Base-by-base conservation (phyloP, 1,139 yeast genomes). In the Yarrowia galli region DNA sequence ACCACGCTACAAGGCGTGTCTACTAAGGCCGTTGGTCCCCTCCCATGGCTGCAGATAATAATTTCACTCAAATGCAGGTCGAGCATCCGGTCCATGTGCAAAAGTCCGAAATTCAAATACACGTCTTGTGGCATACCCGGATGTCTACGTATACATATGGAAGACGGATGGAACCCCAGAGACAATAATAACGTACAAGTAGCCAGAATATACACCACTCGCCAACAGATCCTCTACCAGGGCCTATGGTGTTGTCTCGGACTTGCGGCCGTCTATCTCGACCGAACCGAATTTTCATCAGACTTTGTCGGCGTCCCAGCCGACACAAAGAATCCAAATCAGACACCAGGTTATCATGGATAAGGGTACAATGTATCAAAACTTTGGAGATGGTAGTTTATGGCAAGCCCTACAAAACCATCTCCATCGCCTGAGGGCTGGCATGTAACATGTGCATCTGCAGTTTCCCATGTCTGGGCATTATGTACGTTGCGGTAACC, bases 61-160 rank as follows among this genome's bases (percentile, higher is more conserved):
- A 54, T 54, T 54, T 54, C 61, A 54, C 61, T 54, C 61, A 54
- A 38, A 54, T 25, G 61, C 61, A 54, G 61, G 61, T 54, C 46
- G 40, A 40, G 61, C 61, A 54, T 40, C 36, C 61, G 61, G 61
- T 23, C 61, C 61, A 54, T 54, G 61, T 54, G 61, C 61, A 54
- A 54, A 54, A 54, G 61, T 54, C 61, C 38, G 61, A 54, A 54
- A 54, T 23, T 25, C 46, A 54, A 54, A 51, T 38, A 54, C 23
- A 15, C 32, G 22, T 13, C 45, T 3, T 18, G 18, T 49, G 54
- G 54, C 38, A 32, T 49, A 28, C 22, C 40, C 28, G 42, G 42
- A 51, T 42, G 36, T 49, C n/a, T 12, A 32, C 5, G 3, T 25
- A 10, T 10, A 51, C 23, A 13, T 25, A 28, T 18, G 23, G 36